A percentile compares a stretch with the other conserved stretches of the same genome.
Evolutionary conservation across 163 green algal genomes (phyloP).

Genomic region (Trebouxiophyceae sp.): DNA sequence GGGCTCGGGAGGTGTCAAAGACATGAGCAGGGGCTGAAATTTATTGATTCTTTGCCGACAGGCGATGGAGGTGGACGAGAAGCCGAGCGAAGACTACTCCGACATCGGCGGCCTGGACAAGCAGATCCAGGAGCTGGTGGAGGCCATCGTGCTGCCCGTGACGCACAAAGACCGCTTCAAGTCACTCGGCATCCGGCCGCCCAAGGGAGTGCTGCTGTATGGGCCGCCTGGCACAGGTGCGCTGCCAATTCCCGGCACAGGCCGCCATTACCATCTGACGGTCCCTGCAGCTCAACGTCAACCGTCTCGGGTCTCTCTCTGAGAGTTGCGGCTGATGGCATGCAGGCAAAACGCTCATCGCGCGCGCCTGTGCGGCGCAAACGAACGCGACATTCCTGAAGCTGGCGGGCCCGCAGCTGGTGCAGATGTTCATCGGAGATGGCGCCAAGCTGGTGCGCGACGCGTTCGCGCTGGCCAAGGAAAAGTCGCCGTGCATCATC

Average conservation of each 20-base stretch:
- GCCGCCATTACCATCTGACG: background rate
- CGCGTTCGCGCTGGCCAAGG: constrained; percentile 96
- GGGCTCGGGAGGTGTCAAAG: no score
- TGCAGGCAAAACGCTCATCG: constrained; percentile 79
- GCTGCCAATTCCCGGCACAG: background rate
- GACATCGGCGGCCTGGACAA: constrained; percentile 81
- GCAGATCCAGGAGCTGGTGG: constrained; percentile 97
- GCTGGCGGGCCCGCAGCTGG: constrained; percentile 53
- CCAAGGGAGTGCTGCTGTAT: constrained; percentile 77
- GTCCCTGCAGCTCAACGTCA: background rate
- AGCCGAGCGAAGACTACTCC: constrained; percentile 96
- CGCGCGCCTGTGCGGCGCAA: constrained; percentile 90
- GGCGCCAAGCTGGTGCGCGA: constrained; percentile 98
- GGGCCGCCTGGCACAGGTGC: constrained; percentile 41
- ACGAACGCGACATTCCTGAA: constrained; percentile 99
- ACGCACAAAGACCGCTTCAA: constrained; percentile 89
- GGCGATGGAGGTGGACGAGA: constrained; percentile 82
- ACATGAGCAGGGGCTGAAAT: no score
- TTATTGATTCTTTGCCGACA: no score
- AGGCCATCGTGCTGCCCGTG: constrained; percentile 97
- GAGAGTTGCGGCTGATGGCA: background rate
- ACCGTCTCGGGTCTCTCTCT: background rate
- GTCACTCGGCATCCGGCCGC: constrained; percentile 88
- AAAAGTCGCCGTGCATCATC: constrained; percentile 97
- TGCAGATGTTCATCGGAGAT: constrained; percentile 97